Percentiles rank a stretch among this genome's conserved stretches.
phyloP scores from a whole-genome alignment of 2,329 filamentous ascomycete species.

The Claviceps africana region DNA sequence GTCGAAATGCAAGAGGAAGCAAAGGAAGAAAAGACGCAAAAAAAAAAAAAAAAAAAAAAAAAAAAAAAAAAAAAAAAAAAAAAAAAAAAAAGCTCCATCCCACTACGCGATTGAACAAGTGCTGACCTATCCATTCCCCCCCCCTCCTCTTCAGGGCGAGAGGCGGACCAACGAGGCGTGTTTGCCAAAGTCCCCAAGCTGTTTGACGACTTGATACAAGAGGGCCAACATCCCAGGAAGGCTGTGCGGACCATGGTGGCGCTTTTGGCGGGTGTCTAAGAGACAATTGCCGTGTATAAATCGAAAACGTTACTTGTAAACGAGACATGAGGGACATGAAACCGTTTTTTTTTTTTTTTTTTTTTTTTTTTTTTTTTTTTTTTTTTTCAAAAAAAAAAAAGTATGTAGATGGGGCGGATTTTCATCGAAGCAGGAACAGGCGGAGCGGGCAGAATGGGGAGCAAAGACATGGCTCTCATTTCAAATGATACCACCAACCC shows the following conservation, averaged over 20 bases:
- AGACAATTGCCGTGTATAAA: conserved; percentile 6
- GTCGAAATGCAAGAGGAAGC: conserved; percentile 16
- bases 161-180: conserved; percentile 40
- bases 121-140: not conserved
- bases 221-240: conserved; percentile 37
- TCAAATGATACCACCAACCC: conserved; percentile 4
- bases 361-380: not conserved
- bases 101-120: not conserved
- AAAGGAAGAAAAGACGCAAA: too few relatives aligned
- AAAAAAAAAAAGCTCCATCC: not conserved
- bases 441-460: not conserved
- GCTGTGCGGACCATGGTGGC: conserved; percentile 47
- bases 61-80: not conserved
- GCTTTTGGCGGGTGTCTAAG: conserved; percentile 37
- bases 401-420: not conserved
- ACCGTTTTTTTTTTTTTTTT: not conserved
- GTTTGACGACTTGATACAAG: conserved; percentile 45
- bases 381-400: not conserved
- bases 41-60: too few relatives aligned
- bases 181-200: conserved; percentile 44
- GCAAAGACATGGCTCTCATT: not conserved
- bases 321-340: conserved; percentile 7
- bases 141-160: conserved; percentile 35
- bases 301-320: conserved; percentile 2
- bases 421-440: not conserved